phyloP scores from a whole-genome alignment of 75 land plant genomes.

The Isoetes taiwanensis region DNA sequence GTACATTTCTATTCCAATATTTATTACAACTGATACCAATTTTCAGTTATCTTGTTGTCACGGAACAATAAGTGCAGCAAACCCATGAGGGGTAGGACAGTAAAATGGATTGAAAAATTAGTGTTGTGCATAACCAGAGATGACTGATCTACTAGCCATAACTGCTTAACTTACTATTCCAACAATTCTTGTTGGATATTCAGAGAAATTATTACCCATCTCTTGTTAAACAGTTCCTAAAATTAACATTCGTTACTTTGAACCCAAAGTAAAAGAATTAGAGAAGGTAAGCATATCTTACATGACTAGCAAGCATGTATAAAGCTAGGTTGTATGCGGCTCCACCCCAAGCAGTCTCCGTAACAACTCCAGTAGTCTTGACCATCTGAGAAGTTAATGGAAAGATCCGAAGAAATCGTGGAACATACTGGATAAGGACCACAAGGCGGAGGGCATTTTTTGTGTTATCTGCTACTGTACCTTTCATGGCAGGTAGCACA shows the following conservation, averaged over 20 bases:
- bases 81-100: no score
- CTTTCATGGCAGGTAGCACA: constrained; percentile 35
- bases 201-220: no score
- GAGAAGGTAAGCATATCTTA: constrained; percentile 15
- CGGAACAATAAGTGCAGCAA: no score
- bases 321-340: constrained; percentile 71
- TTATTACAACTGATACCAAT: no score
- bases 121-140: no score
- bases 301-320: constrained; percentile 79
- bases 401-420: constrained; percentile 52
- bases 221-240: neutral
- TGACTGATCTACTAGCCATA: no score
- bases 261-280: neutral
- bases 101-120: no score
- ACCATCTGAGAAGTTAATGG: constrained; percentile 49
- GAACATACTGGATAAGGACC: constrained; percentile 56
- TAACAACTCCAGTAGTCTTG: constrained; percentile 57
- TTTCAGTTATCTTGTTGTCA: no score
- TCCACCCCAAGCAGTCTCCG: constrained; percentile 79
- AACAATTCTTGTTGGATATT: no score
- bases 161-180: no score
- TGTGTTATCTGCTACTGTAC: constrained; percentile 33
- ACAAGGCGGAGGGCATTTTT: constrained; percentile 48
- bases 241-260: neutral
- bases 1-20: no score